Base-by-base conservation (phyloP, 768 basidiomycete genomes). In the Floccularia luteovirens region DNA sequence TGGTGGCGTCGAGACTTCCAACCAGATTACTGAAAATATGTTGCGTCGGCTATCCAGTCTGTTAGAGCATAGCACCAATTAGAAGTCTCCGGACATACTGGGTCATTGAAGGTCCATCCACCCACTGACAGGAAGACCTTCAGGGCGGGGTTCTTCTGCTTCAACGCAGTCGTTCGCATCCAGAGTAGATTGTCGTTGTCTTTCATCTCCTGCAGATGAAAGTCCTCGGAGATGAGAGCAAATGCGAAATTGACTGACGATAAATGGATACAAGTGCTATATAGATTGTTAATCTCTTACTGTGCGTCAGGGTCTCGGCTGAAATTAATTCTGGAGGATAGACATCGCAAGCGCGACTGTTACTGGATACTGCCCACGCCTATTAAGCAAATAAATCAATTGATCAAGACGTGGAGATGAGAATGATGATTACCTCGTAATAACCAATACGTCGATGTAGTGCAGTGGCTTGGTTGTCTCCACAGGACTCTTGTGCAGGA, bases 71-170 rank as follows among this genome's bases (percentile, higher is more conserved):
- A 28, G 8, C 14, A 8, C 8, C 14, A 28, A 8, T 28, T 28
- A 28, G 8, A 14, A 28, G 8, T 28, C n/a, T n/a, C n/a, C n/a
- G n/a, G n/a, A 28, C 27, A 28, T 28, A 28, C 27, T 7, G 46
- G 48, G 35, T 53, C 52, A 30, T 55, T 55, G 43, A 55, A 52
- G 10, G 42, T 47, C 56, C 56, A 55, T 6, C 56, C 56, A 16
- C 56, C 56, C 20, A 58, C 51, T 1, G 53, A 54, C 11, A 57
- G 37, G 30, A 47, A 54, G 14, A 52, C 50, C 28, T 51, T 53
- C n/a, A 58, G 43, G 3, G 46, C 43, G 10, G 47, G 48, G 22
- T 53, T 51, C 1, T 34, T 47, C 19, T 49, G 43, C 38, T 58
- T 58, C 31, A 57, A 30, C 6, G 47, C 50, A 3, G 56, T 51